Evolutionary conservation across 2,329 filamentous ascomycete species (phyloP).

Genomic region (Stachybotrys echinatus): DNA sequence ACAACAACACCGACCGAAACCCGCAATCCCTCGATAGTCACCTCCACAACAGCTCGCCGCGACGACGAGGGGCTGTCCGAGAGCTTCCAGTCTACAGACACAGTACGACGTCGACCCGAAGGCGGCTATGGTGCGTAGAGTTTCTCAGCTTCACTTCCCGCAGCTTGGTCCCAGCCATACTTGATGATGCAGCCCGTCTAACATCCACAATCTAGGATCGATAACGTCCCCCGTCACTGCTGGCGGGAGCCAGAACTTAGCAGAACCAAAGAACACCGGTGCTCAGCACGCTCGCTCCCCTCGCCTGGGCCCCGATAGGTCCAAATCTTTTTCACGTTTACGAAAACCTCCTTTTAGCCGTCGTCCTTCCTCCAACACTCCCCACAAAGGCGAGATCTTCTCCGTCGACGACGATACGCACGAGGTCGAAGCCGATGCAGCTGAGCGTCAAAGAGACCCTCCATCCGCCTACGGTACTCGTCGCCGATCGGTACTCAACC

Average conservation of each 20-base stretch:
- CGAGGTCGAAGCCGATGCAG: slow-evolving; percentile 70
- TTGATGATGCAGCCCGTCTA: background rate
- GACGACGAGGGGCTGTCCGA: slow-evolving; percentile 43
- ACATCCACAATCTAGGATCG: slow-evolving; percentile 14
- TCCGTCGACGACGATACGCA: slow-evolving; percentile 83
- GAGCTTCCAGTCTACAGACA: slow-evolving; percentile 55
- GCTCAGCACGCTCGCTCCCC: slow-evolving; percentile 23
- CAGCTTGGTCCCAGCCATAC: background rate
- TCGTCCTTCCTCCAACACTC: slow-evolving; percentile 70
- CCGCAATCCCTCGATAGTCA: slow-evolving; percentile 31
- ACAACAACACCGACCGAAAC: slow-evolving; percentile 46
- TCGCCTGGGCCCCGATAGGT: slow-evolving; percentile 42
- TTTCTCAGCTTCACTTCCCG: background rate
- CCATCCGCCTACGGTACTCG: slow-evolving; percentile 23
- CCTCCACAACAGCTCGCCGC: slow-evolving; percentile 27
- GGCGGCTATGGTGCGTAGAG: slow-evolving; percentile 45
- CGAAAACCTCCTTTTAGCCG: slow-evolving; percentile 71
- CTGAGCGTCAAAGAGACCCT: slow-evolving; percentile 35
- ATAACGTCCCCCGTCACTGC: slow-evolving; percentile 15
- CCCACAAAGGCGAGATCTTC: slow-evolving; percentile 79
- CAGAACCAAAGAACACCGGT: slow-evolving; percentile 32
- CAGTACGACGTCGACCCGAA: slow-evolving; percentile 53
- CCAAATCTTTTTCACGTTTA: slow-evolving; percentile 42
- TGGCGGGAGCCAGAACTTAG: slow-evolving; percentile 23
- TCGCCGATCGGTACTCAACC: slow-evolving; percentile 25